A percentile compares a stretch with the other conserved stretches of the same genome.
Conservation (phyloP, 176 grass and related monocot genomes). For the Eragrostis curvula region DNA sequence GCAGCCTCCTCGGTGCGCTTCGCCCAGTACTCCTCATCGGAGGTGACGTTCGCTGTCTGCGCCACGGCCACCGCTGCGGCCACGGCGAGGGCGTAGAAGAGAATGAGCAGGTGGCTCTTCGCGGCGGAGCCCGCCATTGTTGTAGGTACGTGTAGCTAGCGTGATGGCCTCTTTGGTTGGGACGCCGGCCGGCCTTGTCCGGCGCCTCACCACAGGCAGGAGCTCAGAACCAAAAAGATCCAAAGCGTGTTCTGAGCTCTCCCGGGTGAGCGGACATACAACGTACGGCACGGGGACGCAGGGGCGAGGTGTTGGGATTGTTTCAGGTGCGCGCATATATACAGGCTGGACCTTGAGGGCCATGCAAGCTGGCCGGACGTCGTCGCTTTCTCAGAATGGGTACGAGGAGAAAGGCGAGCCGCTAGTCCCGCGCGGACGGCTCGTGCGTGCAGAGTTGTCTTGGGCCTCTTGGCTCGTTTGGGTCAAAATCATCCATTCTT, state of each 20-base stretch:
- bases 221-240: neutral
- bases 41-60: constrained; percentile 22
- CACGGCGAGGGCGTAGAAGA: constrained; percentile 33
- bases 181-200: neutral
- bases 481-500: no score
- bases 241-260: constrained; percentile 24
- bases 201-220: constrained; percentile 11
- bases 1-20: constrained; percentile 41
- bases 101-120: neutral
- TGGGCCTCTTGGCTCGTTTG: neutral
- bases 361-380: neutral
- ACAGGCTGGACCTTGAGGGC: neutral
- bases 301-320: neutral
- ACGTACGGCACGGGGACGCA: neutral
- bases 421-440: neutral
- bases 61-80: neutral
- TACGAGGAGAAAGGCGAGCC: constrained; percentile 24
- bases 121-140: constrained; percentile 40
- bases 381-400: neutral
- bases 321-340: constrained; percentile 10
- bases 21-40: constrained; percentile 61
- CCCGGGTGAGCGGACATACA: neutral
- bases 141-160: neutral
- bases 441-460: neutral
- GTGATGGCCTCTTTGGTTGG: neutral